Base-by-base conservation (phyloP, 1,284 basidiomycete genomes). In the Cryptococcus hybrid region DNA sequence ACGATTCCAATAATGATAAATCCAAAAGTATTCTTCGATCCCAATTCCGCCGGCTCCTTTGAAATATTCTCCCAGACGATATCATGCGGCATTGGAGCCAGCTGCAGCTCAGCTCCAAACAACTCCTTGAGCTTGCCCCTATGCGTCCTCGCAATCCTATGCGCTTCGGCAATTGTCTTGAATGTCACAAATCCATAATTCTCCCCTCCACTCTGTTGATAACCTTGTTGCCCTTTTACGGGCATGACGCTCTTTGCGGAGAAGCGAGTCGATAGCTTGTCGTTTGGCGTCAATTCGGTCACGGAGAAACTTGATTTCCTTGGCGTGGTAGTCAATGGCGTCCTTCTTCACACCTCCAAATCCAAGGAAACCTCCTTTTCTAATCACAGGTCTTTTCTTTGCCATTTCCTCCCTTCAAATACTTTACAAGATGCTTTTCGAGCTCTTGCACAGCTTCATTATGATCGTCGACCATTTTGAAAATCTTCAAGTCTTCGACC, bases 171-270 rank as follows among this genome's bases (percentile, higher is more conserved):
- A 8, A 95, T 89, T 0, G 92, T 88, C 52, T 90, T 92, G 86
- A 96, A 89, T 24, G 90, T 92, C 2, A 92, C 91, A 73, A 95
- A 95, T 12, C 91, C 93, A 75, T 93, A 95, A 71, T 85, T 90
- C 78, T 95, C 91, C 91, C 83, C 73, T 76, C 65, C 46, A 74
- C 54, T 4, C 70, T 64, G 30, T 60, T 58, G 8, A 53, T 56
- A 7, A 55, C 57, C 36, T 61, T 54, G 15, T 62, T 55, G 42
- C 70, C 68, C 30, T 63, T 57, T 76, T 75, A 50, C 70, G 62
- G 4, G 74, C 74, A 49, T 68, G 63, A 40, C 74, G 58, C 56
- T 78, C 75, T 51, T 71, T 67, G 1, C 66, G 55, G 47, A 75
- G 70, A 40, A 77, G 83, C 13, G 82, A 83, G 69, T 90, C 86